These are phyloP conservation scores for Bremia lactucae DNA, from an alignment of 352 stramenopile genomes.

Conservation along the genomic window DNA sequence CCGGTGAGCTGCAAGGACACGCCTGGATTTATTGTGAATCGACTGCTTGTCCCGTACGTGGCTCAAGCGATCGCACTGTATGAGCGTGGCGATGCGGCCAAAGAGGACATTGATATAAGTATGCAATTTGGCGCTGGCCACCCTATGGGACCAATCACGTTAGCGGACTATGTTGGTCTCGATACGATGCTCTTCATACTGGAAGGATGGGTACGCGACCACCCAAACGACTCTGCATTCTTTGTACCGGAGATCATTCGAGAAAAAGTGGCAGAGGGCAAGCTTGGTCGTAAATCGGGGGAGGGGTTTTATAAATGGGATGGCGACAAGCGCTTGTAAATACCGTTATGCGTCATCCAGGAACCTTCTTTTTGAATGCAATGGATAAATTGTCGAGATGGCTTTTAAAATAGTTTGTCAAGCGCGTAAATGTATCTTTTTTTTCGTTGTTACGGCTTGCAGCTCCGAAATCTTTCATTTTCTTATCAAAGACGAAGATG, in stretches of 20 bases:
- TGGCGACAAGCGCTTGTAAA: constrained; percentile 72
- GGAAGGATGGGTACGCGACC: constrained; percentile 92
- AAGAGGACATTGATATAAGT: constrained; percentile 94
- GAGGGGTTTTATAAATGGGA: constrained; percentile 95
- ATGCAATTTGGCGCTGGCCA: constrained; percentile 96
- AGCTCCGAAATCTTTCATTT: no score
- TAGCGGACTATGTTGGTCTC: constrained; percentile 94
- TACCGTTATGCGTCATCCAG: no score
- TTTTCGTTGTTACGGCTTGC: no score
- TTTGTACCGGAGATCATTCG: constrained; percentile 88
- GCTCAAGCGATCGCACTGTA: constrained; percentile 88
- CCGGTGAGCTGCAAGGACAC: constrained; percentile 92
- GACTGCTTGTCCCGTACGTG: constrained; percentile 68
- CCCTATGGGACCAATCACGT: constrained; percentile 92
- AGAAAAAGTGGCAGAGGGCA: constrained; percentile 87
- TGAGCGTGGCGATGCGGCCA: constrained; percentile 89
- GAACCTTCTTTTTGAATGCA: no score
- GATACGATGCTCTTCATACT: constrained; percentile 95
- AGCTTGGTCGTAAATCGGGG: constrained; percentile 93
- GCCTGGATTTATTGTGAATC: constrained; percentile 98
- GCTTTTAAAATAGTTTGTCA: no score
- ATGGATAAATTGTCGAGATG: no score
- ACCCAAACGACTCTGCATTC: constrained; percentile 93
- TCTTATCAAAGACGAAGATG: no score
- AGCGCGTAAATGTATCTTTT: no score